A percentile compares a stretch with the other conserved stretches of the same genome.
phyloP scores from a whole-genome alignment of 73 alveolate genomes.

The Paramecium octaurelia region DNA sequence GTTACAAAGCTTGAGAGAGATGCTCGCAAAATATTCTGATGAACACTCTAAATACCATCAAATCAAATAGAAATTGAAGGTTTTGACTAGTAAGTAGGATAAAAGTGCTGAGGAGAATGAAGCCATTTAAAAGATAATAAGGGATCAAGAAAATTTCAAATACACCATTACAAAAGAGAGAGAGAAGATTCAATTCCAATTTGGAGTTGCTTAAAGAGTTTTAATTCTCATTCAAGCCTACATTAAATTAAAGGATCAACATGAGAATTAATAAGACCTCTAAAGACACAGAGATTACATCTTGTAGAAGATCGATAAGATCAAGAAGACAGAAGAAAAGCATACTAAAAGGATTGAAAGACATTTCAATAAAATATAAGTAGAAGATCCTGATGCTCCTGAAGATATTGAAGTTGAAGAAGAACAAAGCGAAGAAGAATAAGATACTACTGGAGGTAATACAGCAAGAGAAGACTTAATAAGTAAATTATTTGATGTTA shows the following conservation, averaged over 20 bases:
- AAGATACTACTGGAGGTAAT: not conserved
- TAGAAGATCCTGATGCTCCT: not conserved
- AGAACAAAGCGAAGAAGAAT: not conserved
- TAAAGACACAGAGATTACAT: not conserved
- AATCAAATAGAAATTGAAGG: not conserved
- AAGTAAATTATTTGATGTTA: not conserved
- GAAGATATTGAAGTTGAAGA: not conserved
- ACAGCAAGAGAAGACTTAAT: not conserved
- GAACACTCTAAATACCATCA: not conserved
- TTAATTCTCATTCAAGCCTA: not conserved
- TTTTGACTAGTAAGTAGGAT: not conserved
- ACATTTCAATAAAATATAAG: not conserved
- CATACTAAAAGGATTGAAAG: not conserved
- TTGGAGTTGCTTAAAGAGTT: not conserved
- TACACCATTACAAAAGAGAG: not conserved
- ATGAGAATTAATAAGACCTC: not conserved
- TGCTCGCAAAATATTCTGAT: not conserved
- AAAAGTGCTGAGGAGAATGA: not conserved
- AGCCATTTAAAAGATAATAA: not conserved
- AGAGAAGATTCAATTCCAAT: not conserved
- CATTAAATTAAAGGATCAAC: not conserved
- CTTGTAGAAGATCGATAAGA: not conserved
- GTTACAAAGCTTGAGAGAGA: not conserved
- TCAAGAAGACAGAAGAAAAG: constrained; percentile 4
- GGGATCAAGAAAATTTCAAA: not conserved